phyloP scores from a whole-genome alignment of 495 filamentous ascomycete genomes.

The Eremomyces bilateralis region DNA sequence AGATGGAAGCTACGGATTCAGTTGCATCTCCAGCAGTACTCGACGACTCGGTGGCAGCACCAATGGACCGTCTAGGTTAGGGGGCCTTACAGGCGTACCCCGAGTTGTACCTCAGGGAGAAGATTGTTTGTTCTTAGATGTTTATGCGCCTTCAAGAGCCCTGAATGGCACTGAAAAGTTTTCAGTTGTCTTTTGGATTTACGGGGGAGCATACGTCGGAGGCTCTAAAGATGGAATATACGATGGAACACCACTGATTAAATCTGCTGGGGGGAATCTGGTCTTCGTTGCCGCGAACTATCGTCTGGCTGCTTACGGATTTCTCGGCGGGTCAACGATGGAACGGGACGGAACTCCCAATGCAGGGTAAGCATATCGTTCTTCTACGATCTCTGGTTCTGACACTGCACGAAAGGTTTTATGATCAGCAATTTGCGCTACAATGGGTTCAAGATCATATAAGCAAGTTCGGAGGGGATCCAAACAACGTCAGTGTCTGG shows the following conservation, averaged over 20 bases:
- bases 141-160: slow-evolving; percentile 21
- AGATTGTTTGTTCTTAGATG: slow-evolving; percentile 25
- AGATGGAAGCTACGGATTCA: not conserved
- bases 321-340: slow-evolving; percentile 28
- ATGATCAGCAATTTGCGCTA: not conserved
- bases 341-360: slow-evolving; percentile 26
- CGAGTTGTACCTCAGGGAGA: no score
- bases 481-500: not conserved
- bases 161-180: slow-evolving; percentile 17
- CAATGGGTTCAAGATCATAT: slow-evolving; percentile 1
- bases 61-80: slow-evolving; percentile 5
- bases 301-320: slow-evolving; percentile 14
- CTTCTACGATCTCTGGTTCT: no score
- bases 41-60: not conserved
- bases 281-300: slow-evolving; percentile 28
- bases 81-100: slow-evolving; percentile 1
- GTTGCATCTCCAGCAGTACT: not conserved
- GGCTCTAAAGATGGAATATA: slow-evolving; percentile 1
- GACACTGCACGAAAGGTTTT: not conserved
- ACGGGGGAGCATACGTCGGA: not conserved
- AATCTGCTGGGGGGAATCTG: slow-evolving; percentile 19
- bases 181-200: slow-evolving; percentile 5
- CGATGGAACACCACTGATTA: slow-evolving; percentile 13
- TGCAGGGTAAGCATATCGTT: no score
- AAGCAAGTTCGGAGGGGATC: not conserved